These are phyloP conservation scores for Phoma sp. DNA, from an alignment of 2,329 filamentous ascomycete genomes.

Conservation along the genomic window DNA sequence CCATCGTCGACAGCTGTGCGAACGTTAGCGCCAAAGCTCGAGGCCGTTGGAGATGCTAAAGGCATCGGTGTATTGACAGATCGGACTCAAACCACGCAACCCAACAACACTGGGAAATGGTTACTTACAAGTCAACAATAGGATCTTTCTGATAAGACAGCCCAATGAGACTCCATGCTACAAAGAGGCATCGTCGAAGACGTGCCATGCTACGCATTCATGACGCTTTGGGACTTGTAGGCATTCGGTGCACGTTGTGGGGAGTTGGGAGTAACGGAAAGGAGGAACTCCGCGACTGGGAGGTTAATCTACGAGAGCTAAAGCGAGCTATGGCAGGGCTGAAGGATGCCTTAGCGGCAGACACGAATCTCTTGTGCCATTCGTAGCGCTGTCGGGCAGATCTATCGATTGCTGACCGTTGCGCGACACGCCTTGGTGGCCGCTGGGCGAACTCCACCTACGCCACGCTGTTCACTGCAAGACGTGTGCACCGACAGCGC, in stretches of 20 bases:
- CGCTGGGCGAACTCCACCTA: constrained; percentile 27
- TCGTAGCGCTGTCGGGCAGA: constrained; percentile 31
- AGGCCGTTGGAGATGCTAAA: constrained; percentile 28
- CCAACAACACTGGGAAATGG: background rate
- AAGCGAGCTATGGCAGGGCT: constrained; percentile 37
- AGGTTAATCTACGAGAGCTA: constrained; percentile 21
- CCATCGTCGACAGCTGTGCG: constrained; percentile 48
- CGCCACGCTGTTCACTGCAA: constrained; percentile 36
- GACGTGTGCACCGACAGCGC: constrained; percentile 36
- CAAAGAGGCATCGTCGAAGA: constrained; percentile 33
- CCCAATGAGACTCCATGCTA: constrained; percentile 35
- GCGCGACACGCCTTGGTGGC: constrained; percentile 27
- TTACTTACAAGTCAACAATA: constrained; percentile 55
- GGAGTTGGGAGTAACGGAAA: constrained; percentile 17
- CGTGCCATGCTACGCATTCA: constrained; percentile 43
- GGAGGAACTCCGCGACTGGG: constrained; percentile 14
- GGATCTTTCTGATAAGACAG: constrained; percentile 53
- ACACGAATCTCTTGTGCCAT: constrained; percentile 23
- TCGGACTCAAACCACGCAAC: background rate
- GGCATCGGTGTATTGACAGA: background rate
- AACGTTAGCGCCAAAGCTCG: constrained; percentile 21
- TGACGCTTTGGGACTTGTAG: constrained; percentile 26
- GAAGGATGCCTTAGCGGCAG: constrained; percentile 25
- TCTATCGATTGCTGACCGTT: constrained; percentile 35
- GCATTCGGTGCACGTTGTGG: constrained; percentile 27